Base-by-base conservation (phyloP, 352 stramenopile species). In the Vaucheria bursata region DNA sequence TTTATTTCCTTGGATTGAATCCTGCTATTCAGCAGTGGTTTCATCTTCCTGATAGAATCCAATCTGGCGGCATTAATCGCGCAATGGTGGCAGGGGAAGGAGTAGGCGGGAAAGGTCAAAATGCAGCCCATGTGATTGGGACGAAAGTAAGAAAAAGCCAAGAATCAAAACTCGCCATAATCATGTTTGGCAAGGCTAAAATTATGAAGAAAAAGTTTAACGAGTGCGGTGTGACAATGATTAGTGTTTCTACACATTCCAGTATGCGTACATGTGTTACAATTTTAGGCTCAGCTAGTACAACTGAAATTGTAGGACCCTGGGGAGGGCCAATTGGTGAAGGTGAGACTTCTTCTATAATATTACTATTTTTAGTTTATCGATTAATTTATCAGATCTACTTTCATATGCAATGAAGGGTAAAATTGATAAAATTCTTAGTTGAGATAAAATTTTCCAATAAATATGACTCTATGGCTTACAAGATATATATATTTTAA, bases 21-120 rank as follows among this genome's bases (percentile, higher is more conserved):
- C 59, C 59, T 33, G 59, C 59, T 29, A 5, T 69, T 29, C 59
- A 69, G 59, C 5, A 18, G 59, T n/a, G 5, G 59, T n/a, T 69
- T 18, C 5, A 18, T 5, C n/a, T 69, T 33, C 29, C 5, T 29
- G 59, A 29, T 29, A 5, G 29, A 33, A 5, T 18, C 29, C 5
- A 5, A 5, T 5, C 39, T 5, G 59, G 59, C 5, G 59, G 5
- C 29, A 33, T 69, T 29, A 69, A 69, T 33, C 59, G 59, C 5
- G 59, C 59, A 29, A 33, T 33, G 5, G 59, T 33, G 5, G 59
- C n/a, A 5, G 5, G 5, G 29, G 59, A 5, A 33, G 59, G 59
- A 5, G 59, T 18, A 33, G 59, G 59, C 5, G 59, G 59, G 29
- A 69, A 69, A n/a, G 59, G 59, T 29, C 59, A 69, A 33, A 69